phyloP scores from a whole-genome alignment of 768 basidiomycete species.

The Boletus barrowsii region DNA sequence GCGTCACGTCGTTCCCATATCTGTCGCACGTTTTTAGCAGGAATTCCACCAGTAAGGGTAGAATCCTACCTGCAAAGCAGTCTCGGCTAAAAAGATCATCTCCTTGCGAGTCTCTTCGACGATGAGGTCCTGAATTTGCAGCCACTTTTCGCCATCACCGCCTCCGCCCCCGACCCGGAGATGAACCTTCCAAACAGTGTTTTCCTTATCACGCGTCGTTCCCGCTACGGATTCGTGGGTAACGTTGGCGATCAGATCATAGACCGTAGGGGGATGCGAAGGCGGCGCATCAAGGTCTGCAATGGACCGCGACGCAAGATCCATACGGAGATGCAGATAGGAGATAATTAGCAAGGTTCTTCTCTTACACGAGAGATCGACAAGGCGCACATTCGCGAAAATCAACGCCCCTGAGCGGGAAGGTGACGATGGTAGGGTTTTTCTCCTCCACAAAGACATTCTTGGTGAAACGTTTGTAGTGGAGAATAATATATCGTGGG shows the following conservation, averaged over 20 bases:
- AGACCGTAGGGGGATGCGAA: constrained; percentile 61
- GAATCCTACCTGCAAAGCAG: constrained; percentile 78
- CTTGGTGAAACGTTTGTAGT: constrained; percentile 95
- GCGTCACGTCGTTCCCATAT: constrained; percentile 60
- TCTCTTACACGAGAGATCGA: constrained; percentile 19
- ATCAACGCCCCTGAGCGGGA: constrained; percentile 90
- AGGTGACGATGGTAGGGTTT: constrained; percentile 98
- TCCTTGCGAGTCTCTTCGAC: constrained; percentile 96
- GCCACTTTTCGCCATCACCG: constrained; percentile 89
- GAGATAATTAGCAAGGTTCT: constrained; percentile 18
- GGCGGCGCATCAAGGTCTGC: constrained; percentile 76
- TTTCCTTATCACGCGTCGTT: constrained; percentile 90
- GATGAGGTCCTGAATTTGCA: constrained; percentile 93
- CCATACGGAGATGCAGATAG: constrained; percentile 20
- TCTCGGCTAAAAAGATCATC: constrained; percentile 97
- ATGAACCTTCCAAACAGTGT: constrained; percentile 91
- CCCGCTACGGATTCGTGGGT: constrained; percentile 94
- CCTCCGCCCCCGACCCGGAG: constrained; percentile 72
- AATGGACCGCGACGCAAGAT: constrained; percentile 18
- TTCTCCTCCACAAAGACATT: constrained; percentile 98
- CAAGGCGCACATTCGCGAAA: constrained; percentile 78
- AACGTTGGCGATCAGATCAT: constrained; percentile 95
- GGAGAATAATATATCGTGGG: constrained; percentile 90
- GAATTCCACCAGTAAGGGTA: background rate
- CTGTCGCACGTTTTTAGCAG: constrained; percentile 32